Evolutionary conservation across 164 flowering plant genomes (phyloP).

Genomic region (Paratinospora sagittata): DNA sequence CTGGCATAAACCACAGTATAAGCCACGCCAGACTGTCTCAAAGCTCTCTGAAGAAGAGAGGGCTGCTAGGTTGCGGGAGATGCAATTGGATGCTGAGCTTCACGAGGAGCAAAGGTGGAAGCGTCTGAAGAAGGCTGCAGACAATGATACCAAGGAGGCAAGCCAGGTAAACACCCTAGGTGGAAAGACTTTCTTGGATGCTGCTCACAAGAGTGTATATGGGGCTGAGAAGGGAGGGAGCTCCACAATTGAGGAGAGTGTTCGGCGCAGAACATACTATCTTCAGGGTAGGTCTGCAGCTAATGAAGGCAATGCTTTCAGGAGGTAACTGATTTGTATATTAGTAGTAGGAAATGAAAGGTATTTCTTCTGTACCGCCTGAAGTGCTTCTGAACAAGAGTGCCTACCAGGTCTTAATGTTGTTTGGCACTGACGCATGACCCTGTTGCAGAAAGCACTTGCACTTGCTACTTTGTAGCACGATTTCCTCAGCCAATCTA

Average conservation of each 20-base stretch:
- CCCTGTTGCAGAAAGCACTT: neutral
- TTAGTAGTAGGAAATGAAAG: neutral
- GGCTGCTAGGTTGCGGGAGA: constrained; percentile 78
- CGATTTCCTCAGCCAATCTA: neutral
- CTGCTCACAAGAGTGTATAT: constrained; percentile 60
- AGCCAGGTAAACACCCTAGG: constrained; percentile 14
- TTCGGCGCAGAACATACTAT: constrained; percentile 69
- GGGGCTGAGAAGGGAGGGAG: constrained; percentile 94
- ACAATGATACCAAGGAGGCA: constrained; percentile 64
- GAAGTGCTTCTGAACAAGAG: no score
- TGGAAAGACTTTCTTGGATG: constrained; percentile 65
- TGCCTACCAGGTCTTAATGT: neutral
- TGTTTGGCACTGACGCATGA: neutral
- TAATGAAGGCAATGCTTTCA: constrained; percentile 65
- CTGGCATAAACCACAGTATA: no score
- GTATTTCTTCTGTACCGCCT: no score
- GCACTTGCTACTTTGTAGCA: neutral
- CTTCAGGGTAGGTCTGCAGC: constrained; percentile 50
- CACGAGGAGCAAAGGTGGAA: constrained; percentile 93
- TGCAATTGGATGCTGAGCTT: constrained; percentile 82
- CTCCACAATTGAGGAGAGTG: constrained; percentile 84
- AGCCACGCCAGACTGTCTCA: constrained; percentile 32
- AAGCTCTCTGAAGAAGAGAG: constrained; percentile 84
- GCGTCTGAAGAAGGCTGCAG: constrained; percentile 78
- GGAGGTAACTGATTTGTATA: constrained; percentile 42